Evolutionary conservation across 495 filamentous ascomycete species (phyloP), one percentile per base, ranked within the genome.

Genomic region (Hypoxylon subgilvum): DNA sequence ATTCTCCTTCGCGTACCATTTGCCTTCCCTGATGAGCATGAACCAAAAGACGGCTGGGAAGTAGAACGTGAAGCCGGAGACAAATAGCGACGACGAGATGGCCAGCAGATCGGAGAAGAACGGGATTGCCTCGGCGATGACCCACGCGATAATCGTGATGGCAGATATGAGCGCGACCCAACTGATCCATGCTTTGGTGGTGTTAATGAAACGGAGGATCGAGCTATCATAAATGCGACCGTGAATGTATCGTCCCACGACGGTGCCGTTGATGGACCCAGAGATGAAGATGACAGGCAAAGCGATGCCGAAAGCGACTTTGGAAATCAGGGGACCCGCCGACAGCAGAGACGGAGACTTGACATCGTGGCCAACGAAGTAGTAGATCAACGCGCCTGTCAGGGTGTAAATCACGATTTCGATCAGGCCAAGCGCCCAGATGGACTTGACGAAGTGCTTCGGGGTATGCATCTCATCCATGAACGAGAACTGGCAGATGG

Each of bases 221-320:
- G 80, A 80, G 54, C 80, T 72, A 25, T 72, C 74, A 69, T 84
- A 86, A 6, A 86, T 53, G 17, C 86, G 81, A 10, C 84, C 75
- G 63, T 87, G 87, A 55, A 92, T 76, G 64, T 88, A 89, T 53
- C 88, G 88, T 36, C 60, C 53, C 53, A 80, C 60, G 19, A 85
- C 82, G 1, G 77, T 79, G 23, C 79, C 81, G 74, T 84, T 84
- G 74, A 86, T 86, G 46, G 78, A 82, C 9, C 84, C 84, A 18
- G 80, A 82, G 79, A 69, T 88, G 70, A 90, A 86, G 68, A 92
- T 87, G 28, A 92, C 88, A 47, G 91, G 91, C 12, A 90, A 77
- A 23, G 89, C 90, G 53, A 95, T 77, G 13, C 90, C 90, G 64
- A 88, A 96, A 2, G 89, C 87, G 30, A 92, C 70, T 70, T 89